Evolutionary conservation across 192 early-diverging fungal genomes (phyloP).

Genomic region (Coemansia sp.): DNA sequence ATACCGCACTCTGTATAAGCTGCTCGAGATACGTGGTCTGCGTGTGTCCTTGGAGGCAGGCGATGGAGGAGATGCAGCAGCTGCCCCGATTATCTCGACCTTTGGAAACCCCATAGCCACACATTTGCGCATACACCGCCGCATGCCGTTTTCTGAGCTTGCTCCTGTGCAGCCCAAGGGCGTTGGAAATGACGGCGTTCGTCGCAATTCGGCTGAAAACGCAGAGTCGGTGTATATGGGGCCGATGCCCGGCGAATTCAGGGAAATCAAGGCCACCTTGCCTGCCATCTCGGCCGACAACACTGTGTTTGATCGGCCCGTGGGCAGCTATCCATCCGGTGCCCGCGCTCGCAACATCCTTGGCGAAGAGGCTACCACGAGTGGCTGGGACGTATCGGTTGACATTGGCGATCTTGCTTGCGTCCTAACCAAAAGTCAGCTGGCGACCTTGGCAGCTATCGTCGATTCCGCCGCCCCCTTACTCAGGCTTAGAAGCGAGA

Average conservation of each 20-base stretch:
- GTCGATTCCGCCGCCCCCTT: constrained; percentile 17
- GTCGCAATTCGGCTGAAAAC: neutral
- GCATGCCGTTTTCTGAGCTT: constrained; percentile 50
- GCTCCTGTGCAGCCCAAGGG: constrained; percentile 26
- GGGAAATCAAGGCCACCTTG: constrained; percentile 16
- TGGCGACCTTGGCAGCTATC: constrained; percentile 15
- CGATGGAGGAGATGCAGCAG: too few relatives aligned
- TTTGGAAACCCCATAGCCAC: constrained; percentile 31
- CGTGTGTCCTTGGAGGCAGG: constrained; percentile 15
- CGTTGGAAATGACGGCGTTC: neutral
- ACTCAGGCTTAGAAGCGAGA: constrained; percentile 20
- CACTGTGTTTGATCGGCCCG: too few relatives aligned
- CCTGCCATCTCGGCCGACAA: neutral
- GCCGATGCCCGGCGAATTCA: constrained; percentile 52
- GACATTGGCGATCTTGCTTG: constrained; percentile 31
- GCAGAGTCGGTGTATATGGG: constrained; percentile 47
- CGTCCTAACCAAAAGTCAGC: constrained; percentile 31
- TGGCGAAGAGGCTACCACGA: constrained; percentile 43
- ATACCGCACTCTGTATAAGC: constrained; percentile 42
- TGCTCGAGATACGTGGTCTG: constrained; percentile 32
- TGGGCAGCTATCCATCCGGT: neutral
- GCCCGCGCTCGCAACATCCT: constrained; percentile 18
- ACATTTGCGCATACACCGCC: constrained; percentile 47
- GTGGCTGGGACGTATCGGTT: constrained; percentile 45
- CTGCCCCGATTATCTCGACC: constrained; percentile 23